phyloP scores from a whole-genome alignment of 345 rosid species.

The Acer yangbiense region DNA sequence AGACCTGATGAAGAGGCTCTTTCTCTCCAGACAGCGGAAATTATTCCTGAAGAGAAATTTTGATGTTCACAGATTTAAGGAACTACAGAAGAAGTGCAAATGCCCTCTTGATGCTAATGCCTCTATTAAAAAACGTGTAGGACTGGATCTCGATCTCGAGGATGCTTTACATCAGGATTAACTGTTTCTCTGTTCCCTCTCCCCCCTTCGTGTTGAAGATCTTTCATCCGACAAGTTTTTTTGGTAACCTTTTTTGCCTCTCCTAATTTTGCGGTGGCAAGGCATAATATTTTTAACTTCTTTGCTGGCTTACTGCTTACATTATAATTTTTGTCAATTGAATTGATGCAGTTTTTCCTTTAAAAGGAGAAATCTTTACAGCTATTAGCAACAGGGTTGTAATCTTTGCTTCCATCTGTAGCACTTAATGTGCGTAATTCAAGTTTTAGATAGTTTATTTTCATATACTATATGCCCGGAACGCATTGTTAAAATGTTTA shows the following conservation, averaged over 20 bases:
- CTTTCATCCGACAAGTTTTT: neutral
- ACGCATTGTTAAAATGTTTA: too few relatives aligned
- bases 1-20: conserved; percentile 91
- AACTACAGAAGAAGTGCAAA: conserved; percentile 66
- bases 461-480: too few relatives aligned
- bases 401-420: neutral
- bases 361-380: neutral
- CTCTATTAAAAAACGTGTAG: conserved; percentile 59
- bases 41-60: conserved; percentile 61
- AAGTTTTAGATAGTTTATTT: neutral
- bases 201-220: neutral
- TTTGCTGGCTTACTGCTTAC: neutral
- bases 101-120: conserved; percentile 47
- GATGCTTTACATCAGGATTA: conserved; percentile 61
- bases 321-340: neutral
- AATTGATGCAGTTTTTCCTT: neutral
- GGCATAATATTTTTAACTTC: neutral
- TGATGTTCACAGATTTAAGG: conserved; percentile 65
- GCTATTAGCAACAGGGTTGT: neutral
- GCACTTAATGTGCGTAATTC: neutral
- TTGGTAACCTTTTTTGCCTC: neutral
- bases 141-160: conserved; percentile 66
- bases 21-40: conserved; percentile 83
- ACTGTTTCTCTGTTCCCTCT: neutral
- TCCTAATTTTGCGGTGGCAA: neutral